Percentiles rank a stretch among this genome's conserved stretches.
phyloP scores from a whole-genome alignment of 1,284 basidiomycete genomes.

The Sphagnurus paluster region DNA sequence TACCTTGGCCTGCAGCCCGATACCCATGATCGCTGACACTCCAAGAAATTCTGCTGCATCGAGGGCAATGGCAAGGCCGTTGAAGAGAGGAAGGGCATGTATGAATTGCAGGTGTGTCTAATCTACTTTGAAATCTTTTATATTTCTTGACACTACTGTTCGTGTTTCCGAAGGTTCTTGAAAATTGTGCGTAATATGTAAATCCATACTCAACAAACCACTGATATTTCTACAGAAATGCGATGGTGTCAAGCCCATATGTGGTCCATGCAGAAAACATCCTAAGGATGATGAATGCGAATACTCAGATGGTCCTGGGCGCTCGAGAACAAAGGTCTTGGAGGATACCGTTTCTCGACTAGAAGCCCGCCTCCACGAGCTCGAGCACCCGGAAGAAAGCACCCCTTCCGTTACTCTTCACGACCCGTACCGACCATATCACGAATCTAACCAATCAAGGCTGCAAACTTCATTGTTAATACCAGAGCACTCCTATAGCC shows the following conservation, averaged over 20 bases:
- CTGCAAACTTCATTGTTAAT: constrained; percentile 31
- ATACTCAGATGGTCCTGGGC: constrained; percentile 43
- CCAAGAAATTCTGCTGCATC: constrained; percentile 18
- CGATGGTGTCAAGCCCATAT: constrained; percentile 44
- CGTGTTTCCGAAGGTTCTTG: constrained; percentile 41
- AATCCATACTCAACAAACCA: constrained; percentile 6
- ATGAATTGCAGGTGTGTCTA: constrained; percentile 43
- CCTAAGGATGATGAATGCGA: constrained; percentile 48
- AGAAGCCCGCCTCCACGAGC: constrained; percentile 43
- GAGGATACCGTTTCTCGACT: constrained; percentile 44
- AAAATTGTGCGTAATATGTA: constrained; percentile 53
- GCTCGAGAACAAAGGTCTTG: constrained; percentile 43
- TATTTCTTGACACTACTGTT: neutral
- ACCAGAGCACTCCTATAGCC: constrained; percentile 29
- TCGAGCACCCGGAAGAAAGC: constrained; percentile 44
- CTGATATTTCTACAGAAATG: constrained; percentile 37
- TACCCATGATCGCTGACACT: constrained; percentile 35
- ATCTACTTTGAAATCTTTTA: neutral
- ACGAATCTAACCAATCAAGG: constrained; percentile 31
- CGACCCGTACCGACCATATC: constrained; percentile 39
- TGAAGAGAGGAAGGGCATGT: constrained; percentile 46
- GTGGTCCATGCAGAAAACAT: constrained; percentile 42
- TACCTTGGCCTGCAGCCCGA: constrained; percentile 20
- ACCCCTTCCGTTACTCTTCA: constrained; percentile 44
- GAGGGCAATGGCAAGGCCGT: constrained; percentile 28